These are phyloP conservation scores for Fragilaria crotonensis DNA, from an alignment of 108 stramenopile species.

Conservation along the genomic window DNA sequence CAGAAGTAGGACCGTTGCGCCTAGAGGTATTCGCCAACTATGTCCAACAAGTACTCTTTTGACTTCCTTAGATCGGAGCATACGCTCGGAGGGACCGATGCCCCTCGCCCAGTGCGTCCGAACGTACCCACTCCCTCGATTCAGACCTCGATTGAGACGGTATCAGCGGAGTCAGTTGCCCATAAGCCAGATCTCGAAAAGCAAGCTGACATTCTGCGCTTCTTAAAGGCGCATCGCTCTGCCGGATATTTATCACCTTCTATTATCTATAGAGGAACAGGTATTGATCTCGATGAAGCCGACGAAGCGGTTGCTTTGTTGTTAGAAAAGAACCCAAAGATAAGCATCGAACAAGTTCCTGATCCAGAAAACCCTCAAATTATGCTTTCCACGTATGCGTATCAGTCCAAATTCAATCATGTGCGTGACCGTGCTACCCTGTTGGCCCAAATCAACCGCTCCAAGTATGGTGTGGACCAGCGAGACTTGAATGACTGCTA, in stretches of 20 bases:
- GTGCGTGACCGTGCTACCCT: conserved; percentile 52
- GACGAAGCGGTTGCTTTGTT: conserved; percentile 42
- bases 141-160: conserved; percentile 9
- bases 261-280: conserved; percentile 61
- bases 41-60: conserved; percentile 60
- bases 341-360: conserved; percentile 65
- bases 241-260: conserved; percentile 62
- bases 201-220: conserved; percentile 71
- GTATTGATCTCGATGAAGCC: conserved; percentile 59
- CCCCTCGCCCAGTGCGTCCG: conserved; percentile 1
- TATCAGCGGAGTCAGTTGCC: conserved; percentile 26
- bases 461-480: conserved; percentile 55
- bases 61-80: conserved; percentile 71
- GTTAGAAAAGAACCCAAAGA: conserved; percentile 61
- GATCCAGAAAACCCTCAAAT: conserved; percentile 81
- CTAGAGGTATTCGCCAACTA: too few relatives aligned
- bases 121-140: neutral
- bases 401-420: conserved; percentile 65
- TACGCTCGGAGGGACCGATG: conserved; percentile 14
- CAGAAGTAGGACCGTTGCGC: too few relatives aligned
- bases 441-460: conserved; percentile 76
- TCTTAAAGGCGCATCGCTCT: conserved; percentile 67
- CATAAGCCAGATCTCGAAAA: conserved; percentile 75
- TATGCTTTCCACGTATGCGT: conserved; percentile 57
- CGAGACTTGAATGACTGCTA: conserved; percentile 67